Percentiles rank a stretch among this genome's conserved stretches.
These are phyloP conservation scores for Drosera capensis DNA, from an alignment of 148 eudicot genomes.

Conservation along the genomic window DNA sequence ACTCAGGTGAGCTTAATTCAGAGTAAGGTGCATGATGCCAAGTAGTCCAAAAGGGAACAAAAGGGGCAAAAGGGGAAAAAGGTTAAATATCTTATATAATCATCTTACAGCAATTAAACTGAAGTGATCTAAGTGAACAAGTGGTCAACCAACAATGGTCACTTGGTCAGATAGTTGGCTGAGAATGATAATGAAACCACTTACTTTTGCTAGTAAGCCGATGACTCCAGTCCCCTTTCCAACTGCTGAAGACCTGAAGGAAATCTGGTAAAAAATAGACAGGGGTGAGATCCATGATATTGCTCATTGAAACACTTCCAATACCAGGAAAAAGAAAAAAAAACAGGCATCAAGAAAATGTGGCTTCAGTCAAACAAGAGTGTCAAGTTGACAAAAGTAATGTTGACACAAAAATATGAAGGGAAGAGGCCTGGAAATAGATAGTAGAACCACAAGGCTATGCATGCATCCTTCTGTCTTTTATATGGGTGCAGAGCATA, in stretches of 20 bases:
- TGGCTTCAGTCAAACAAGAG: not conserved
- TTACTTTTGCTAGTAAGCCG: constrained; percentile 43
- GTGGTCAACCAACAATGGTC: not conserved
- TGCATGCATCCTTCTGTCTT: not conserved
- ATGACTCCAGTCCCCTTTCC: constrained; percentile 30
- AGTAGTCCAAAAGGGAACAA: too few species aligned
- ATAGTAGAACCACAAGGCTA: not conserved
- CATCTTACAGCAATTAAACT: too few species aligned
- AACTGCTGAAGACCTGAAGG: constrained; percentile 33
- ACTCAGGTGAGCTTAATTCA: too few species aligned
- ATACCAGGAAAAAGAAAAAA: not conserved
- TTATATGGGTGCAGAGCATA: not conserved
- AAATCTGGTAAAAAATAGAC: constrained; percentile 27
- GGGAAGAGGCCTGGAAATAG: not conserved
- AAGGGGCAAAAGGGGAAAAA: too few species aligned
- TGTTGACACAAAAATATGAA: not conserved
- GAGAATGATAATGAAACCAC: constrained; percentile 12
- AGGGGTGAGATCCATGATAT: constrained; percentile 1
- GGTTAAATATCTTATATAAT: too few species aligned
- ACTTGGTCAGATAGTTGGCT: too few species aligned
- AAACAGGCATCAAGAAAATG: not conserved
- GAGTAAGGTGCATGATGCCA: too few species aligned
- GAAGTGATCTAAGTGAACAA: not conserved
- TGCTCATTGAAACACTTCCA: not conserved
- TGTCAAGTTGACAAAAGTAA: not conserved